These are phyloP conservation scores for Acacia acuminata DNA, from an alignment of 306 rosid species.

Conservation along the genomic window DNA sequence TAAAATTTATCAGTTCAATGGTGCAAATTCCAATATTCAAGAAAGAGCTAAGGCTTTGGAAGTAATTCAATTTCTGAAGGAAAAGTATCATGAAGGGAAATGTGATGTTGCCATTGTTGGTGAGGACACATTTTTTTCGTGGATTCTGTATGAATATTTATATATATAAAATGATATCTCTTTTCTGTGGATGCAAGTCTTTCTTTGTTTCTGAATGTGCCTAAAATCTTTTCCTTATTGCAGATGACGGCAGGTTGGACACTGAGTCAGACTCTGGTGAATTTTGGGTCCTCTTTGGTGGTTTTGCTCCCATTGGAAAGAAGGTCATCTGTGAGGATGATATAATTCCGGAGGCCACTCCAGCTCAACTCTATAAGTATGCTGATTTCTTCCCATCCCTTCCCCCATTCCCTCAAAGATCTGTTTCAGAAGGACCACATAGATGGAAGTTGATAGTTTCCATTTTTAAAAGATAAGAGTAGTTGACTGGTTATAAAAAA, in stretches of 20 bases:
- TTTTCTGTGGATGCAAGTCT: conserved; percentile 13
- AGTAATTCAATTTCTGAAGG: conserved; percentile 88
- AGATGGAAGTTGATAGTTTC: background rate
- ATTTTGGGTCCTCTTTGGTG: conserved; percentile 98
- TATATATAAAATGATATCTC: background rate
- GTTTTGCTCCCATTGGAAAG: conserved; percentile 96
- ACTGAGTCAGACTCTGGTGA: conserved; percentile 98
- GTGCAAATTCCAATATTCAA: conserved; percentile 96
- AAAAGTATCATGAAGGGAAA: conserved; percentile 81
- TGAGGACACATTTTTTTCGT: conserved; percentile 39
- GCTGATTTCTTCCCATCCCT: conserved; percentile 5
- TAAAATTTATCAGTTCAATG: conserved; percentile 95
- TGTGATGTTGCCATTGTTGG: conserved; percentile 96
- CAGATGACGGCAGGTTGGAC: conserved; percentile 97
- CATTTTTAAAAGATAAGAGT: background rate
- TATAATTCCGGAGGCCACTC: conserved; percentile 70
- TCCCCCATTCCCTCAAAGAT: background rate
- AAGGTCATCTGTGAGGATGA: conserved; percentile 82
- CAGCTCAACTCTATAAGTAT: conserved; percentile 78
- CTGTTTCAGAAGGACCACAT: background rate
- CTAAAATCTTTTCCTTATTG: conserved; percentile 28
- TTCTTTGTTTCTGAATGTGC: conserved; percentile 25
- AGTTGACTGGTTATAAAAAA: background rate
- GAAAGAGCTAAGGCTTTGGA: conserved; percentile 99
- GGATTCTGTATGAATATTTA: background rate